Base-by-base conservation (phyloP, 306 rosid species). In the Citrullus mucosospermus region DNA sequence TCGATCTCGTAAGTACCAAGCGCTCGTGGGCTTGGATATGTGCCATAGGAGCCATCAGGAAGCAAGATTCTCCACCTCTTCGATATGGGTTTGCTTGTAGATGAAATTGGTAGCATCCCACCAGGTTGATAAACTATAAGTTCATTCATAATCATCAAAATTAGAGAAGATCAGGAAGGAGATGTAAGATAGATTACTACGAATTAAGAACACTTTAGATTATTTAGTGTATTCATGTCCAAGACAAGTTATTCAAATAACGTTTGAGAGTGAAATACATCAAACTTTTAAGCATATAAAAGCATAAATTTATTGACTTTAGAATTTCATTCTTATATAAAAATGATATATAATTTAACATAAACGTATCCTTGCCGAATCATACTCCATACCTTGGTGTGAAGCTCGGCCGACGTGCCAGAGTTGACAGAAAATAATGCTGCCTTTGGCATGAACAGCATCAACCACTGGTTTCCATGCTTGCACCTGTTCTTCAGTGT, bases 381-480 rank as follows among this genome's bases (percentile, higher is more conserved):
- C 8, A 28, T 18, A 34, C 7, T 20, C 13, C 69, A 15, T 81
- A 90, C 92, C 87, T 78, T 80, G 82, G 82, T 89, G 97, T 17
- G 99, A 92, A 6, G 97, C 97, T 65, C 97, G 92, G 46, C 99
- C 99, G 4, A 92, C 99, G 59, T 92, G 99, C 96, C 99, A 95
- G 10, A 95, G 88, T 78, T 95, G 99, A 85, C 97, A 92, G 82
- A 91, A 95, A 80, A 92, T 80, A 38, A 91, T 61, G 85, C 88
- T 82, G 65, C 99, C 96, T 78, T 91, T 89, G 69, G 88, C 92
- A 80, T 95, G 97, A 18, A 92, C 98, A 0, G 97, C 97, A 83
- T 92, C 93, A 73, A 92, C 97, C 41, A 92, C 80, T 68, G 82
- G 79, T 88, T 87, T 89, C 98, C 98, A 94, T 67, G 95, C 96